Percentiles rank a stretch among this genome's conserved stretches.
These are phyloP conservation scores for Aureobasidium subglaciale DNA, from an alignment of 2,329 filamentous ascomycete genomes.

Conservation along the genomic window DNA sequence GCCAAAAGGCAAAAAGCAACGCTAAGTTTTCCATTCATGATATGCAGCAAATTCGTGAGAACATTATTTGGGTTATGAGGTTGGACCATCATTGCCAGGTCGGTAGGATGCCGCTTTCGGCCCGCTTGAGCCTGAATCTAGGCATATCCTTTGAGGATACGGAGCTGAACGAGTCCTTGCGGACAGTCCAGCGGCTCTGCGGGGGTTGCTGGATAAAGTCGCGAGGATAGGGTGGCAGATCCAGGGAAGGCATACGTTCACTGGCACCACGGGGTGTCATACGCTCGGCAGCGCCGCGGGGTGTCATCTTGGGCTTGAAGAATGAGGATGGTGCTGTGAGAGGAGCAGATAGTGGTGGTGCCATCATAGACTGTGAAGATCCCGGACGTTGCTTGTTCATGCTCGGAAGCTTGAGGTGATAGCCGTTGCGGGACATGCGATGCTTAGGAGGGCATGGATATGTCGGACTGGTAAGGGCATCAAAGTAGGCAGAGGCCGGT, in stretches of 20 bases:
- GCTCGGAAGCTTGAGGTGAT: not conserved
- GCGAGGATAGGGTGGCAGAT: not conserved
- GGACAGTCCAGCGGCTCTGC: not conserved
- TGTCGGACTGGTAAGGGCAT: not conserved
- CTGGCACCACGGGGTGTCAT: not conserved
- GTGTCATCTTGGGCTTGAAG: conserved; percentile 4
- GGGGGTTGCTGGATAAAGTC: not conserved
- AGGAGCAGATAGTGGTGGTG: not conserved
- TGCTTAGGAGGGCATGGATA: not conserved
- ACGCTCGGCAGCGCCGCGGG: not conserved
- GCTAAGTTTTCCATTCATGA: conserved; percentile 12
- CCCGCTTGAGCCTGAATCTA: conserved; percentile 5
- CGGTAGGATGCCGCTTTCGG: not conserved
- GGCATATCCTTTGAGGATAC: conserved; percentile 5
- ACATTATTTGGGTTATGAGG: not conserved
- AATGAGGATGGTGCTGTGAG: not conserved
- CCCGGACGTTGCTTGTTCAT: not conserved
- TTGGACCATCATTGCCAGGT: not conserved
- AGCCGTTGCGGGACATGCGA: conserved; percentile 2
- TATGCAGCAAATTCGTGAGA: conserved; percentile 4
- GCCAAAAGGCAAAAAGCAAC: not conserved
- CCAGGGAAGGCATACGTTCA: not conserved
- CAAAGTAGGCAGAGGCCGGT: conserved; percentile 7
- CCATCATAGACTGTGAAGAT: not conserved
- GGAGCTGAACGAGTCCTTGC: conserved; percentile 11